Evolutionary conservation across 2,329 filamentous ascomycete species (phyloP).

Genomic region (Teratosphaeria epicoccoides): DNA sequence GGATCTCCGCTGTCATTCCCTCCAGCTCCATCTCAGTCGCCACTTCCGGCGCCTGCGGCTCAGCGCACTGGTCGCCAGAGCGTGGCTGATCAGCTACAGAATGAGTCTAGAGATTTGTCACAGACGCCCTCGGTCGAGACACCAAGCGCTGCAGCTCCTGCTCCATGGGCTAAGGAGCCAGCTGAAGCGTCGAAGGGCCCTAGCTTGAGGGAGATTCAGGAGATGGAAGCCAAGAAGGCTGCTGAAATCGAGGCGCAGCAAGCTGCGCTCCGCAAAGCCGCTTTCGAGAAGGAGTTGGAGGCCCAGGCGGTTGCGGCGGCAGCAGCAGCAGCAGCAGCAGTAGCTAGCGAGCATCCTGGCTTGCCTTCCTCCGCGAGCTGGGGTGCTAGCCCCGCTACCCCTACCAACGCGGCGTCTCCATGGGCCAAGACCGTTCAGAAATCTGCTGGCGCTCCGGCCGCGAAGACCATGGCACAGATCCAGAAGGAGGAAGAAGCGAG

Average conservation of each 20-base stretch:
- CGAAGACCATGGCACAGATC: constrained; percentile 89
- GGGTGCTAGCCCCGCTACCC: constrained; percentile 58
- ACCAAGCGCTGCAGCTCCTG: constrained; percentile 57
- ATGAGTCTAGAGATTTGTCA: constrained; percentile 58
- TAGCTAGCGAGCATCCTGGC: constrained; percentile 46
- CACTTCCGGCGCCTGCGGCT: constrained; percentile 77
- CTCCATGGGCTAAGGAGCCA: constrained; percentile 88
- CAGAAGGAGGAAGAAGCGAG: constrained; percentile 89
- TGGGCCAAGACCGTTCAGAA: constrained; percentile 58
- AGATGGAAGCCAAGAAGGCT: constrained; percentile 84
- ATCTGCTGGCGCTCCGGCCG: constrained; percentile 44
- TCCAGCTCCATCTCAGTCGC: constrained; percentile 64
- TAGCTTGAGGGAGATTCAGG: constrained; percentile 92
- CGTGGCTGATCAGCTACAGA: constrained; percentile 60
- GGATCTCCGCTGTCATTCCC: constrained; percentile 65
- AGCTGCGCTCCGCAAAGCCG: constrained; percentile 63
- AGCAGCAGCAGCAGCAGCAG: background rate
- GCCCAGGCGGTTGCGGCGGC: constrained; percentile 44
- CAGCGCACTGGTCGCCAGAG: constrained; percentile 69
- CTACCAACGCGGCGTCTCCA: constrained; percentile 40
- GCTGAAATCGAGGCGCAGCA: constrained; percentile 78
- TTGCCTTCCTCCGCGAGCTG: constrained; percentile 83
- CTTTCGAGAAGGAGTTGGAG: constrained; percentile 69
- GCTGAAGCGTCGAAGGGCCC: constrained; percentile 66
- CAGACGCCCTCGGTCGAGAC: constrained; percentile 62